A percentile compares a stretch with the other conserved stretches of the same genome.
phyloP scores from a whole-genome alignment of 805 yeast species.

The Vanderwaltozyma verrucispora region DNA sequence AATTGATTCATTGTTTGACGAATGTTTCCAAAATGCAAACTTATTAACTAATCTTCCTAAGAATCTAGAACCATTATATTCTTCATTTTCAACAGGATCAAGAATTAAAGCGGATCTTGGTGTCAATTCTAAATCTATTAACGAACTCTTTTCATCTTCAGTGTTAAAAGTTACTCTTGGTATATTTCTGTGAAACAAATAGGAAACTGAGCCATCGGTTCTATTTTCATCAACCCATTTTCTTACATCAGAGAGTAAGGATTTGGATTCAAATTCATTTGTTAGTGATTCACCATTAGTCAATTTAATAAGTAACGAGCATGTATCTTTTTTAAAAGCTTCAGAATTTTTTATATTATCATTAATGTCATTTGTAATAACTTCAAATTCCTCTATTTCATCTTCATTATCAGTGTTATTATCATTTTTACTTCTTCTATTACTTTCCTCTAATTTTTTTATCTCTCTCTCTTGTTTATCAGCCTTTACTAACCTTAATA shows the following conservation, averaged over 20 bases:
- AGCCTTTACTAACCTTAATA: conserved; percentile 35
- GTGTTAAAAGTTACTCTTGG: conserved; percentile 56
- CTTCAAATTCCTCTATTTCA: conserved; percentile 34
- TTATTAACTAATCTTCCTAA: conserved; percentile 1
- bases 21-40: conserved; percentile 9
- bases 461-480: conserved; percentile 14
- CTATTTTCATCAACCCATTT: conserved; percentile 46
- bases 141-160: conserved; percentile 47
- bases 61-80: conserved; percentile 1
- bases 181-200: conserved; percentile 38
- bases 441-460: not conserved
- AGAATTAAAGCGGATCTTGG: conserved; percentile 70
- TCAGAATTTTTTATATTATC: conserved; percentile 23
- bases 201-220: conserved; percentile 37
- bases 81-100: conserved; percentile 39
- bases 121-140: conserved; percentile 46
- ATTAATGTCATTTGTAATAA: conserved; percentile 27
- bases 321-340: conserved; percentile 15
- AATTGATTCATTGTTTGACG: not conserved
- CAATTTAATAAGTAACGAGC: conserved; percentile 49
- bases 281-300: conserved; percentile 55
- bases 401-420: not conserved
- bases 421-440: not conserved
- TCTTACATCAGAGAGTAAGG: conserved; percentile 49
- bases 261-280: conserved; percentile 36